phyloP scores from a whole-genome alignment of 2,329 filamentous ascomycete genomes.

The Cercospora sp. region DNA sequence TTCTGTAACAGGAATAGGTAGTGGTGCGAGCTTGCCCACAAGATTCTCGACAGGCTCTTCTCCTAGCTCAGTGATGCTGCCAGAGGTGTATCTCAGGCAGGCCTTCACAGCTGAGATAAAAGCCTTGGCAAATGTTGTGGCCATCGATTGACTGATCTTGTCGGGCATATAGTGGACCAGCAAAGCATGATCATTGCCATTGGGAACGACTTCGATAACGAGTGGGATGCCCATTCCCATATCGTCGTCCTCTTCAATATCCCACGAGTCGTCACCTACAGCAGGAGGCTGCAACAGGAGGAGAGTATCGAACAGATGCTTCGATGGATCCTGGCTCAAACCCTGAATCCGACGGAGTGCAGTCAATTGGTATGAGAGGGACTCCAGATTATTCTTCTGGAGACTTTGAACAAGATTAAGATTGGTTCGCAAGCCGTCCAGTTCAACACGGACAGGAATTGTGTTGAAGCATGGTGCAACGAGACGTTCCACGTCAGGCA shows the following conservation, averaged over 20 bases:
- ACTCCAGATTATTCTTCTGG: slow-evolving; percentile 61
- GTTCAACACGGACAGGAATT: slow-evolving; percentile 65
- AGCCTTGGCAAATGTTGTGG: slow-evolving; percentile 28
- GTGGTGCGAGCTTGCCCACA: slow-evolving; percentile 21
- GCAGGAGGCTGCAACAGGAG: slow-evolving; percentile 72
- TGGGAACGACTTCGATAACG: slow-evolving; percentile 71
- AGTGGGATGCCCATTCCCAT: slow-evolving; percentile 70
- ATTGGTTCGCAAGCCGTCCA: slow-evolving; percentile 53
- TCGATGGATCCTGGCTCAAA: slow-evolving; percentile 44
- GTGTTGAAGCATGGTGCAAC: slow-evolving; percentile 95
- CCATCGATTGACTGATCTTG: slow-evolving; percentile 58
- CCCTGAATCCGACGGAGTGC: slow-evolving; percentile 71
- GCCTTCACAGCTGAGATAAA: slow-evolving; percentile 34
- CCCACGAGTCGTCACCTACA: slow-evolving; percentile 53
- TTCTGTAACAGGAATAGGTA: not conserved
- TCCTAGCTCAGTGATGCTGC: slow-evolving; percentile 27
- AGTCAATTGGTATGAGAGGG: slow-evolving; percentile 71
- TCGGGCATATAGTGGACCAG: slow-evolving; percentile 53
- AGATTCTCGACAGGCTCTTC: slow-evolving; percentile 16
- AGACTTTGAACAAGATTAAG: slow-evolving; percentile 60
- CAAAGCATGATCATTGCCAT: slow-evolving; percentile 51
- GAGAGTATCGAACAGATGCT: slow-evolving; percentile 73
- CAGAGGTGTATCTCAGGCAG: slow-evolving; percentile 35
- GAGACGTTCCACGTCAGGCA: slow-evolving; percentile 67
- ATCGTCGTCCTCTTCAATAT: slow-evolving; percentile 55